Percentiles rank a stretch among this genome's conserved stretches.
phyloP scores from a whole-genome alignment of 2,329 filamentous ascomycete species.

The Venturia oleaginea region DNA sequence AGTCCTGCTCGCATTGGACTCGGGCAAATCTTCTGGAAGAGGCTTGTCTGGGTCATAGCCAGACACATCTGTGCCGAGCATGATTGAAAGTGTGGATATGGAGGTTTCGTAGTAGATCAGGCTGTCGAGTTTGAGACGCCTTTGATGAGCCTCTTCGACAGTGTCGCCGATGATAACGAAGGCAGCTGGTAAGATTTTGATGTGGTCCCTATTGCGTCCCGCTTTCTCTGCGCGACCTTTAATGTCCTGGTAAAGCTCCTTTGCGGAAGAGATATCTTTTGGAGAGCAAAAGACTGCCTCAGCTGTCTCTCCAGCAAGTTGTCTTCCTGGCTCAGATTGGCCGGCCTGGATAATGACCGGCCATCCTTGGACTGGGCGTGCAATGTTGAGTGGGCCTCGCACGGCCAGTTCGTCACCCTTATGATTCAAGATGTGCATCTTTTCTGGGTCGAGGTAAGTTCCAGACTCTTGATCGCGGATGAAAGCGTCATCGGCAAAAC shows the following conservation, averaged over 20 bases:
- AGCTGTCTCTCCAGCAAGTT: slow-evolving; percentile 45
- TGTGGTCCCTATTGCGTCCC: slow-evolving; percentile 36
- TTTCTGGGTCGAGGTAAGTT: slow-evolving; percentile 42
- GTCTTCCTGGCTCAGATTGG: slow-evolving; percentile 43
- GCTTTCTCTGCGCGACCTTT: slow-evolving; percentile 38
- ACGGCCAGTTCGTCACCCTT: slow-evolving; percentile 38
- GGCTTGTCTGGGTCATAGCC: slow-evolving; percentile 41
- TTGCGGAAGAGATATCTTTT: slow-evolving; percentile 35
- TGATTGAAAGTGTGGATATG: slow-evolving; percentile 43
- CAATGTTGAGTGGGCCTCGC: slow-evolving; percentile 43
- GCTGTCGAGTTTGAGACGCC: slow-evolving; percentile 42
- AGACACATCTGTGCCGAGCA: slow-evolving; percentile 40
- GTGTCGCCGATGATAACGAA: slow-evolving; percentile 43
- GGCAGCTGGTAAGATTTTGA: slow-evolving; percentile 46
- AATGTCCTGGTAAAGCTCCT: slow-evolving; percentile 43
- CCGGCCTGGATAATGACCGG: slow-evolving; percentile 48
- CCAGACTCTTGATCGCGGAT: slow-evolving; percentile 39
- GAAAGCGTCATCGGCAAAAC: slow-evolving; percentile 48
- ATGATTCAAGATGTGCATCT: slow-evolving; percentile 45
- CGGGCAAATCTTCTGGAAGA: slow-evolving; percentile 41
- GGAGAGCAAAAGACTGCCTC: slow-evolving; percentile 46
- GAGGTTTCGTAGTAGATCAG: slow-evolving; percentile 46
- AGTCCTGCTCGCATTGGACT: slow-evolving; percentile 47
- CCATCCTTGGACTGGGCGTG: slow-evolving; percentile 45
- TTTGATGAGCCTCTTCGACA: slow-evolving; percentile 39